phyloP scores from a whole-genome alignment of 2,329 filamentous ascomycete genomes.

The Bipolaris bicolor region DNA sequence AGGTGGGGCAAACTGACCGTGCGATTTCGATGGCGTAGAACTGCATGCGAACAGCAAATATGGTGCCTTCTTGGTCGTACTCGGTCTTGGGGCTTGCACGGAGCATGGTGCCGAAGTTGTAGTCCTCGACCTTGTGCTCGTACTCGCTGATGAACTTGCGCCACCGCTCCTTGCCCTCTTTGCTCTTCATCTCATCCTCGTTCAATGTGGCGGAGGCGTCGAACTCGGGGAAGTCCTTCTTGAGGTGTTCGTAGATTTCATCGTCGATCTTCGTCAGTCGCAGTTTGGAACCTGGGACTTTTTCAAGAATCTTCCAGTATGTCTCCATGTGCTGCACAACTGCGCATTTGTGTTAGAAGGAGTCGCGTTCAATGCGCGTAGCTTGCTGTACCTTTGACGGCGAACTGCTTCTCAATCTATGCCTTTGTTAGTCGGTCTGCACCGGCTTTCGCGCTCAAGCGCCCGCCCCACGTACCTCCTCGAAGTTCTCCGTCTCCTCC shows the following conservation, averaged over 20 bases:
- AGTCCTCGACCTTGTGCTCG: conserved; percentile 95
- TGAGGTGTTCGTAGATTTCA: conserved; percentile 90
- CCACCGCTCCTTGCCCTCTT: conserved; percentile 91
- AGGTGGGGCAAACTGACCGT: conserved; percentile 57
- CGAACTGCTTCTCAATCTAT: conserved; percentile 98
- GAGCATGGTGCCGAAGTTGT: conserved; percentile 96
- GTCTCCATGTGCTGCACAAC: conserved; percentile 95
- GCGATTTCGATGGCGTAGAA: conserved; percentile 81
- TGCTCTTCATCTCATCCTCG: conserved; percentile 98
- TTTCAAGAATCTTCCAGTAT: conserved; percentile 95
- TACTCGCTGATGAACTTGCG: conserved; percentile 92
- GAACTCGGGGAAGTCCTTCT: conserved; percentile 88
- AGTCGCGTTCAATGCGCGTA: neutral
- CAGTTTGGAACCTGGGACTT: conserved; percentile 83
- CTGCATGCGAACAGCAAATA: conserved; percentile 85
- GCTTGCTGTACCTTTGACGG: conserved; percentile 76
- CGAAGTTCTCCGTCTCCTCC: conserved; percentile 71
- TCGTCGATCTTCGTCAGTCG: conserved; percentile 94
- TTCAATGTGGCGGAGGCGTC: conserved; percentile 80
- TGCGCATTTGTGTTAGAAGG: conserved; percentile 37
- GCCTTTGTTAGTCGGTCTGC: conserved; percentile 31
- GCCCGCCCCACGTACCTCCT: conserved; percentile 62
- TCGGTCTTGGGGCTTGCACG: conserved; percentile 78
- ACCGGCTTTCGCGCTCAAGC: neutral
- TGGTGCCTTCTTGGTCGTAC: conserved; percentile 87